Base-by-base conservation (phyloP, 495 filamentous ascomycete genomes). In the Neurospora sp. region DNA sequence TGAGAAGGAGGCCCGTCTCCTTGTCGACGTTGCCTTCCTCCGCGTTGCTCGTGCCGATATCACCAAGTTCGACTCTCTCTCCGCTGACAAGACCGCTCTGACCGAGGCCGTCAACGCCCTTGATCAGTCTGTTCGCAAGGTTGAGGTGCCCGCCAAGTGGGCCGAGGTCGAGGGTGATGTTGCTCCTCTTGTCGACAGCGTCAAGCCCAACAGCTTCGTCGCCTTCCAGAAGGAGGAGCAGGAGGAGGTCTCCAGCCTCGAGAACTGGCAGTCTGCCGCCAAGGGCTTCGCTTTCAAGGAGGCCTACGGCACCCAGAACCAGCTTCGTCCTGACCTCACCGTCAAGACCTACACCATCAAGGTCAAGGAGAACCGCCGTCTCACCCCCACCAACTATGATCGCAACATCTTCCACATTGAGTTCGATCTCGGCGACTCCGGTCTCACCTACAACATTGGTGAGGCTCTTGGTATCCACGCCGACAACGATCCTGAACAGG, bases 321-420 rank as follows among this genome's bases (percentile, higher is more conserved):
- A 86, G 46, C 89, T 98, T 23, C 91, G 96, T 16, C 96, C 96
- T 59, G 96, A 99, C 78, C 83, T 96, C 38, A 83, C 90, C 5
- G 88, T 92, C 78, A 92, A 97, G 88, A 98, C 95, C 5, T 91
- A 87, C 80, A 92, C 93, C 41, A 90, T 97, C 69, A 90, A 90
- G 74, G 96, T 99, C 81, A 92, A 97, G 85, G 96, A 97, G 84
- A 97, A 97, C 83, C 91, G 94, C 72, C 88, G 96, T 62, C 88
- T 99, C 66, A 99, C 96, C 0, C 96, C 96, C 23, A 77, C 82
- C 66, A 91, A 91, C 12, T 99, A 99, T 81, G 95, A 97, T 81
- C 93, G 96, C 40, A 98, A 99, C 85, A 98, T 99, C 82, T 99
- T 99, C 91, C 96, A 99, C 84, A 98, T 99, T 76, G 96, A 99